These are phyloP conservation scores for Geotrichum citri-aurantii DNA, from an alignment of 1,139 yeast genomes.

Conservation along the genomic window DNA sequence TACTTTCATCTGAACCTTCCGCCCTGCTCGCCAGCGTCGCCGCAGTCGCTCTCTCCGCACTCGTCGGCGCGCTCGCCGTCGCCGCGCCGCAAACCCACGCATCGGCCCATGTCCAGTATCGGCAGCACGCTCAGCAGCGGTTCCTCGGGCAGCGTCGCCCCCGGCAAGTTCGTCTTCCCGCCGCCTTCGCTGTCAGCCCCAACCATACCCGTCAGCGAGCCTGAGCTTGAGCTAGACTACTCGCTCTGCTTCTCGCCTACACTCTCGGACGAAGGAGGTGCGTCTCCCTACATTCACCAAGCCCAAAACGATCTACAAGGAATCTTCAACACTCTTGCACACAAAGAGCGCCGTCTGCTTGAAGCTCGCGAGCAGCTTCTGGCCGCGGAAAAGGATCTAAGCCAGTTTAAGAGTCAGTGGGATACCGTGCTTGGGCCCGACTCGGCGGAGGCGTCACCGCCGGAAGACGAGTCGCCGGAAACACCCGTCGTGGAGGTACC, in stretches of 20 bases:
- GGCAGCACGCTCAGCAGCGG: background rate
- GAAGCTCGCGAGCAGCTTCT: conserved; percentile 34
- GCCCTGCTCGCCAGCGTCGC: conserved; percentile 1
- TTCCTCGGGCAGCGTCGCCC: background rate
- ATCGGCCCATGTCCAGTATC: background rate
- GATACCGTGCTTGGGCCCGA: conserved; percentile 22
- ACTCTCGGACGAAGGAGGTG: background rate
- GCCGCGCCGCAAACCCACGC: background rate
- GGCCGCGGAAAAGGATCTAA: conserved; percentile 29
- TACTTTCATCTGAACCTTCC: background rate
- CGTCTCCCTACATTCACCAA: conserved; percentile 25
- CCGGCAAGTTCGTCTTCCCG: background rate
- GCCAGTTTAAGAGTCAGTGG: conserved; percentile 26
- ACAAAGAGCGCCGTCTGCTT: conserved; percentile 35
- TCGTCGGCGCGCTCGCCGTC: background rate
- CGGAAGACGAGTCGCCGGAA: background rate
- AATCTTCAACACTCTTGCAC: conserved; percentile 34
- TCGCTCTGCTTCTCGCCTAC: background rate
- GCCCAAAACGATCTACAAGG: conserved; percentile 31
- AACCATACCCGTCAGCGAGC: background rate
- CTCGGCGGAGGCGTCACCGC: background rate
- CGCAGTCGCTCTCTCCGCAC: background rate
- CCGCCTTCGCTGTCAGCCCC: background rate
- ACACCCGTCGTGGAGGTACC: background rate
- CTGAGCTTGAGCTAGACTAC: background rate